phyloP scores from a whole-genome alignment of 208 protist species.

The Trypanosoma avium region DNA sequence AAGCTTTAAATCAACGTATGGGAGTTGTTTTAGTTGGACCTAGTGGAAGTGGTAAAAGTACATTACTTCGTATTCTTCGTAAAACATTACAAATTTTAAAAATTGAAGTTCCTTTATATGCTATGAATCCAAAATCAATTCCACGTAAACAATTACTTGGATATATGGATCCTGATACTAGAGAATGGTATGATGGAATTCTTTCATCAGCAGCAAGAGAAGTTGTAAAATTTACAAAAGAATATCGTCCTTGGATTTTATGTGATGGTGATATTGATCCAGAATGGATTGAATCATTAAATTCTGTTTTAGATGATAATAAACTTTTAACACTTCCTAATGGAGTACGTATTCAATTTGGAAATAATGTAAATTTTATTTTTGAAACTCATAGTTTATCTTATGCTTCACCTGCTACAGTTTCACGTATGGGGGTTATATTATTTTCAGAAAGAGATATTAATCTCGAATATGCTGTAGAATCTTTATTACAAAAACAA shows the following conservation, averaged over 20 bases:
- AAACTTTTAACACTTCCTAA: slow-evolving; percentile 98
- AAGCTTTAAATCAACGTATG: slow-evolving; percentile 92
- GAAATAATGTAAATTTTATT: slow-evolving; percentile 93
- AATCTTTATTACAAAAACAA: slow-evolving; percentile 69
- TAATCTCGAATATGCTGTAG: slow-evolving; percentile 80
- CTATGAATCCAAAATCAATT: slow-evolving; percentile 95
- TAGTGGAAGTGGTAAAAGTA: slow-evolving; percentile 93
- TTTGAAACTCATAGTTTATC: slow-evolving; percentile 97
- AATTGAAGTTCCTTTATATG: slow-evolving; percentile 74
- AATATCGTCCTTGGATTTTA: slow-evolving; percentile 89
- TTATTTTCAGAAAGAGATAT: slow-evolving; percentile 96
- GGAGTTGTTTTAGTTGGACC: slow-evolving; percentile 94
- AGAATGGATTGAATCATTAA: slow-evolving; percentile 99
- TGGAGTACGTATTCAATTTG: slow-evolving; percentile 96
- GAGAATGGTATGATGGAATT: slow-evolving; percentile 99
- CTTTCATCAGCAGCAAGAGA: slow-evolving; percentile 94
- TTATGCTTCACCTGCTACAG: slow-evolving; percentile 99
- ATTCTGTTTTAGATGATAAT: slow-evolving; percentile 99
- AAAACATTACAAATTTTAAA: slow-evolving; percentile 81
- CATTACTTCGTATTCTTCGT: slow-evolving; percentile 76
- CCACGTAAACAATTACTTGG: slow-evolving; percentile 93
- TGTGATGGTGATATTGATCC: slow-evolving; percentile 98
- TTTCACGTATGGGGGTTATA: slow-evolving; percentile 96
- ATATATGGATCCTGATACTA: slow-evolving; percentile 95
- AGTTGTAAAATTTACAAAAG: slow-evolving; percentile 72